Conservation (phyloP, 306 rosid genomes). For the cucumber (Cucumis sativus) region Cucumber_9930_V3 NC_026656.2:255501-256000, state of each 20-base stretch:
- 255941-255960: neutral
- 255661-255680: constrained; percentile 84
- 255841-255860: constrained; percentile 83
- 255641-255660: constrained; percentile 87
- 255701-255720: constrained; percentile 62
- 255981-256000: neutral
- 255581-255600: constrained; percentile 66
- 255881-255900: constrained; percentile 94
- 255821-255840: constrained; percentile 56
- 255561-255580: constrained; percentile 44
- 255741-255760: neutral
- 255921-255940: neutral
- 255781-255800: constrained; percentile 21
- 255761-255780: neutral
- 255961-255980: neutral
- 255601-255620: constrained; percentile 69
- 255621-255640: constrained; percentile 57
- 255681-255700: constrained; percentile 82
- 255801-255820: constrained; percentile 79
- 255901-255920: constrained; percentile 68
- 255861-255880: constrained; percentile 92
- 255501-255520: neutral
- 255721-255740: neutral
- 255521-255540: neutral
- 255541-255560: neutral